Evolutionary conservation across 768 basidiomycete genomes (phyloP).

Genomic region (Panus rudis): DNA sequence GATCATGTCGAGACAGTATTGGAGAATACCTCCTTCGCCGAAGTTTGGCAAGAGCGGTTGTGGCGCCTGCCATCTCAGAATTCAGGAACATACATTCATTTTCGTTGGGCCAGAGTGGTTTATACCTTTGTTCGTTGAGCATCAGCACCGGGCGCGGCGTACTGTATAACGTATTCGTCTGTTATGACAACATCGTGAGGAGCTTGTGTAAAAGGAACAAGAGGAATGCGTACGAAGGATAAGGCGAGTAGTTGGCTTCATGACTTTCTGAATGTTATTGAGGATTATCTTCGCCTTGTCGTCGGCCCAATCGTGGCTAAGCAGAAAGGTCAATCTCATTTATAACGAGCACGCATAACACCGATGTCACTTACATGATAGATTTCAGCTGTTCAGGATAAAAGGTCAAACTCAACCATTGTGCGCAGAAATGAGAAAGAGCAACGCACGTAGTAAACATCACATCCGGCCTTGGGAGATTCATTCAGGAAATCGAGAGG

Average conservation of each 20-base stretch:
- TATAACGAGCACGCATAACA: too few species aligned
- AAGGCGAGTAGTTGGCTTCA: slow-evolving; percentile 24
- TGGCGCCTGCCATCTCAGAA: slow-evolving; percentile 2
- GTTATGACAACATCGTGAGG: neutral
- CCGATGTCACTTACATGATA: too few species aligned
- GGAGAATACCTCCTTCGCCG: slow-evolving; percentile 7
- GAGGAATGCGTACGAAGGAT: slow-evolving; percentile 23
- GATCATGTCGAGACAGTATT: slow-evolving; percentile 9
- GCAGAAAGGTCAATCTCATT: too few species aligned
- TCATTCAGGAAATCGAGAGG: slow-evolving; percentile 5
- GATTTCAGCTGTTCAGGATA: too few species aligned
- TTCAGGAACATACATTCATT: too few species aligned
- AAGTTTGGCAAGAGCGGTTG: slow-evolving; percentile 11
- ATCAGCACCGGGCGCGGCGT: neutral
- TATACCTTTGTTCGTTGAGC: too few species aligned
- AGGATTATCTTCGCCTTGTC: slow-evolving; percentile 20
- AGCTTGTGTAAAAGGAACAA: neutral
- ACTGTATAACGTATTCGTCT: slow-evolving; percentile 9
- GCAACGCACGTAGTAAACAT: slow-evolving; percentile 28
- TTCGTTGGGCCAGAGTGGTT: too few species aligned
- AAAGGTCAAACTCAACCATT: too few species aligned
- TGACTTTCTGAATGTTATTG: slow-evolving; percentile 22
- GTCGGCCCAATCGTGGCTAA: slow-evolving; percentile 29
- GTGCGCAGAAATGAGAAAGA: too few species aligned
- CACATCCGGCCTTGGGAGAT: slow-evolving; percentile 18